Percentiles rank a stretch among this genome's conserved stretches.
Evolutionary conservation across 441 rosid genomes (phyloP).

Genomic region (Mallotus repandus): DNA sequence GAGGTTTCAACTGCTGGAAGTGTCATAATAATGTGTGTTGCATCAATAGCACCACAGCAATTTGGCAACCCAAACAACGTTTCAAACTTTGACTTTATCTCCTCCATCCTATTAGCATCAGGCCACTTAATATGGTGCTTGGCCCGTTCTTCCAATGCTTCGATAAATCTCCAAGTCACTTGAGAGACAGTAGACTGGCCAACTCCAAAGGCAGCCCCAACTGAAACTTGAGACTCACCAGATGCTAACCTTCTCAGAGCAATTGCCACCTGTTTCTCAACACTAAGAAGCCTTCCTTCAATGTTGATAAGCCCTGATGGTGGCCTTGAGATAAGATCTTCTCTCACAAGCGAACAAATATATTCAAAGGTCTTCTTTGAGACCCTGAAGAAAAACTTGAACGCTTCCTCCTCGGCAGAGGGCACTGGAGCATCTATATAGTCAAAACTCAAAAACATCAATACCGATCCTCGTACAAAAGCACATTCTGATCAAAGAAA

Average conservation of each 20-base stretch:
- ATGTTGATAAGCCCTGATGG: conserved; percentile 95
- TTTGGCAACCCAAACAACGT: conserved; percentile 64
- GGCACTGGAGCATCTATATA: conserved; percentile 44
- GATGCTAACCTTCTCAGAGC: conserved; percentile 87
- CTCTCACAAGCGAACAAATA: conserved; percentile 82
- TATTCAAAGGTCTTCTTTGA: conserved; percentile 79
- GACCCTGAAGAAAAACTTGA: conserved; percentile 84
- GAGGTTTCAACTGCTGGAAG: conserved; percentile 93
- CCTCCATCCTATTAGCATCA: conserved; percentile 51
- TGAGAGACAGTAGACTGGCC: conserved; percentile 98
- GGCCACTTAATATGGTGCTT: conserved; percentile 93
- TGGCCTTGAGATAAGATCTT: conserved; percentile 88
- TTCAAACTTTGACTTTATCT: conserved; percentile 70
- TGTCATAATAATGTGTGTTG: conserved; percentile 85
- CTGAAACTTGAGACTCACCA: conserved; percentile 94
- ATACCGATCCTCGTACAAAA: not conserved
- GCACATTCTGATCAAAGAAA: not conserved
- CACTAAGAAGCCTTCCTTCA: conserved; percentile 93
- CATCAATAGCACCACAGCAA: conserved; percentile 88
- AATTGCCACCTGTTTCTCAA: conserved; percentile 94
- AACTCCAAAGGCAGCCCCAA: conserved; percentile 87
- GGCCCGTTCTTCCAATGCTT: conserved; percentile 86
- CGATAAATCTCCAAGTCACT: conserved; percentile 96
- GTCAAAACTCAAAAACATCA: conserved; percentile 16
- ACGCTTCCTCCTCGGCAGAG: conserved; percentile 70